Conservation (phyloP, 495 filamentous ascomycete species). For the Aspergillus leporis region DNA sequence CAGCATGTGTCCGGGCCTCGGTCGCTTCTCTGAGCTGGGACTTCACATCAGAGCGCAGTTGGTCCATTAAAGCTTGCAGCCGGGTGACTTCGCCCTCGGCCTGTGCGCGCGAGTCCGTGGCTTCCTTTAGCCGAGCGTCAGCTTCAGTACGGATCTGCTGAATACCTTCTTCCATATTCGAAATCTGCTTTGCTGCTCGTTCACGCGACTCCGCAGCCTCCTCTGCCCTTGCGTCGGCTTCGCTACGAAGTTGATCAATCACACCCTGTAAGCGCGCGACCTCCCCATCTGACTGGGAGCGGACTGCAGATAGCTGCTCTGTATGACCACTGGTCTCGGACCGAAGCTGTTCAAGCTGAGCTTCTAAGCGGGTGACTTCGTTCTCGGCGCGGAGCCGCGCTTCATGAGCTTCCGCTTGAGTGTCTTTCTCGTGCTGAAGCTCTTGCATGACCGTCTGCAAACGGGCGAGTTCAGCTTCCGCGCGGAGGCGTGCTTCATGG, state of each 20-base stretch:
- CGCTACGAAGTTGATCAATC: constrained; percentile 24
- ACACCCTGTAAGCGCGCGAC: constrained; percentile 24
- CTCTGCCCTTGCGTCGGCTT: constrained; percentile 12
- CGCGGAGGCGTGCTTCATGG: constrained; percentile 16
- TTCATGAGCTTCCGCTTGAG: constrained; percentile 44
- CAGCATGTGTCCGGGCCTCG: constrained; percentile 31
- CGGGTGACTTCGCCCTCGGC: constrained; percentile 19
- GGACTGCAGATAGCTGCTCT: constrained; percentile 20
- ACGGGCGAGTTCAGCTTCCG: constrained; percentile 24
- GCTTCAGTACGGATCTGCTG: constrained; percentile 38
- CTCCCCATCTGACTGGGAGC: constrained; percentile 23
- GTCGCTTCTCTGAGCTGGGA: constrained; percentile 29
- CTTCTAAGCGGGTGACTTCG: constrained; percentile 9
- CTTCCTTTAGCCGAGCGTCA: constrained; percentile 34
- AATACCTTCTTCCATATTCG: constrained; percentile 39
- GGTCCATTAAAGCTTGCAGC: constrained; percentile 23
- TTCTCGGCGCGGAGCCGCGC: constrained; percentile 33
- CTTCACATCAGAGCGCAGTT: constrained; percentile 27
- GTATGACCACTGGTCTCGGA: constrained; percentile 9
- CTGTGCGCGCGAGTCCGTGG: constrained; percentile 16
- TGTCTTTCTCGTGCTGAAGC: constrained; percentile 11
- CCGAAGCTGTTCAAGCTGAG: constrained; percentile 15
- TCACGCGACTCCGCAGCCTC: constrained; percentile 30
- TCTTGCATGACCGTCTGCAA: constrained; percentile 26
- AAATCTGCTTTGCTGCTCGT: constrained; percentile 32